Conservation (phyloP, 805 yeast genomes). For the Metschnikowia picachoensis region DNA sequence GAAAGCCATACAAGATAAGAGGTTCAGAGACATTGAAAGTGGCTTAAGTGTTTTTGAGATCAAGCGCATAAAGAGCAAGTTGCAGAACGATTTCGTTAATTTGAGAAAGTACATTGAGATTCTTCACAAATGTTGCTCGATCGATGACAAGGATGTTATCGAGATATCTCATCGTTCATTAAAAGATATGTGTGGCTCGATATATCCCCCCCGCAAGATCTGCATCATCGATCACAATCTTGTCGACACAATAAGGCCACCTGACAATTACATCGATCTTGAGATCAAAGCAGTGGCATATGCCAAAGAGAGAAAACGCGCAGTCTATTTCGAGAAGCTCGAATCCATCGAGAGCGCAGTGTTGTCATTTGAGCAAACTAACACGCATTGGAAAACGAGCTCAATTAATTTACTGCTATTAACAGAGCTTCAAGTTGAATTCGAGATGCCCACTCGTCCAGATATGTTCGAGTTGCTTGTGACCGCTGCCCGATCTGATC, state of each 20-base stretch:
- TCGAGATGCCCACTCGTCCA: conserved; percentile 44
- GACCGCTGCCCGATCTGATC: conserved; percentile 51
- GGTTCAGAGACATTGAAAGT: conserved; percentile 57
- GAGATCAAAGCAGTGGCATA: conserved; percentile 55
- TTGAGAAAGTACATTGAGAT: conserved; percentile 45
- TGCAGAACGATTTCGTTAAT: conserved; percentile 55
- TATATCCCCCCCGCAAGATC: conserved; percentile 33
- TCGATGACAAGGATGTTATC: conserved; percentile 55
- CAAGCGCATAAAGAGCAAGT: conserved; percentile 53
- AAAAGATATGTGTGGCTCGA: conserved; percentile 25
- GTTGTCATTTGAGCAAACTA: conserved; percentile 22
- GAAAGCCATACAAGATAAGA: conserved; percentile 45
- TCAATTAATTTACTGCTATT: conserved; percentile 47
- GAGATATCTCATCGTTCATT: conserved; percentile 52
- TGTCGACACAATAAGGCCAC: conserved; percentile 53
- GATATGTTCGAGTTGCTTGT: conserved; percentile 42
- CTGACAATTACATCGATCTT: conserved; percentile 51
- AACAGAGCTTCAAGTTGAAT: conserved; percentile 48
- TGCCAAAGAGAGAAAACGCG: conserved; percentile 63
- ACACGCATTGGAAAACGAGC: conserved; percentile 56
- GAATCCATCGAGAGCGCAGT: conserved; percentile 39
- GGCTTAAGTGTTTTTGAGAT: conserved; percentile 56
- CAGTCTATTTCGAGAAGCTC: conserved; percentile 37
- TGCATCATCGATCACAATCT: conserved; percentile 48
- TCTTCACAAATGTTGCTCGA: conserved; percentile 49